Conservation (phyloP, 441 rosid genomes). For the Dalechampia spathulata region DNA sequence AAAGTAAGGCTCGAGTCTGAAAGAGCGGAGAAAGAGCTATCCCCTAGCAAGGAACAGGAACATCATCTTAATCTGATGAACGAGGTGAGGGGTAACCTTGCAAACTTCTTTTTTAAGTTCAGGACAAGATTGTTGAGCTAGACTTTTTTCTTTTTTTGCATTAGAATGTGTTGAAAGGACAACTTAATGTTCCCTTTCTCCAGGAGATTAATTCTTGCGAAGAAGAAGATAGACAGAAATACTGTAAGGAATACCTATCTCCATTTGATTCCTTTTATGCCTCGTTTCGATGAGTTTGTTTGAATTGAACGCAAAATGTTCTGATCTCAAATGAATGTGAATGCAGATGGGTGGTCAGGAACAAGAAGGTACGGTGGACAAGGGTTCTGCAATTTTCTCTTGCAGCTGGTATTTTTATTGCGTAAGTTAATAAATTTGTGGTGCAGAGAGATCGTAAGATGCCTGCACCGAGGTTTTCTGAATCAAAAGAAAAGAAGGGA, state of each 20-base stretch:
- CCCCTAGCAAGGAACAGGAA: conserved; percentile 28
- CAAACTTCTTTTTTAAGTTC: neutral
- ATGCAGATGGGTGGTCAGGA: conserved; percentile 54
- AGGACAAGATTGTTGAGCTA: neutral
- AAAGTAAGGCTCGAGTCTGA: conserved; percentile 17
- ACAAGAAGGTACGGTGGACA: conserved; percentile 49
- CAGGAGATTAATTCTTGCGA: conserved; percentile 39
- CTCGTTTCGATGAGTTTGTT: conserved; percentile 6
- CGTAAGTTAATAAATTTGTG: conserved; percentile 14
- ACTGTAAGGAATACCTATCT: conserved; percentile 40
- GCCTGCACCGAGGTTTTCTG: conserved; percentile 36
- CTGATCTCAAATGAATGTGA: conserved; percentile 17
- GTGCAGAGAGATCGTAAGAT: conserved; percentile 44
- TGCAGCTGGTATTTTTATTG: conserved; percentile 1
- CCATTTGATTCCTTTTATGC: conserved; percentile 8
- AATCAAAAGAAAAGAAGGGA: conserved; percentile 29
- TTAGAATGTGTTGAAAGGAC: no score
- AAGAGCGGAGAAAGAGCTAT: conserved; percentile 22
- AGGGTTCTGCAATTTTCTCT: neutral
- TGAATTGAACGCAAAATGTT: neutral
- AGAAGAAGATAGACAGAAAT: conserved; percentile 30
- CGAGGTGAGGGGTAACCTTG: conserved; percentile 31
- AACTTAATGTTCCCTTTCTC: no score
- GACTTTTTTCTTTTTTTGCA: no score
- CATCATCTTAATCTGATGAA: conserved; percentile 33